A percentile compares a stretch with the other conserved stretches of the same genome.
Conservation (phyloP, 1,284 basidiomycete species). For the Microbotryum violaceum region DNA sequence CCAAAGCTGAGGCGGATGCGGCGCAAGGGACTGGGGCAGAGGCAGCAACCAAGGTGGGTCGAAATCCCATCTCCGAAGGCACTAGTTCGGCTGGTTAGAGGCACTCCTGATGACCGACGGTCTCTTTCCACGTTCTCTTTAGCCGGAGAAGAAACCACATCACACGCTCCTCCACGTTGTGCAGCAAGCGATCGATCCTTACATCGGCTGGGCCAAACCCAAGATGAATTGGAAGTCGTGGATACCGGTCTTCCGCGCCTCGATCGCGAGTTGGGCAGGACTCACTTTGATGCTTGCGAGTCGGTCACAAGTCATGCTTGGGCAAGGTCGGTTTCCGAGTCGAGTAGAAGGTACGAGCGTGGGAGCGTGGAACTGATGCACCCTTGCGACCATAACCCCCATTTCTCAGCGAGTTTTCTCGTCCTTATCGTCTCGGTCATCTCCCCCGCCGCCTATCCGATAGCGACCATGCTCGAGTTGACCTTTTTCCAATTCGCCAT, state of each 20-base stretch:
- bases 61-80: too few species aligned
- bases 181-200: too few species aligned
- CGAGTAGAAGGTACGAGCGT: background rate
- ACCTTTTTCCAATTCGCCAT: conserved; percentile 26
- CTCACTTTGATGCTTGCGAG: conserved; percentile 7
- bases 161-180: too few species aligned
- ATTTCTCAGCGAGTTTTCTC: conserved; percentile 20
- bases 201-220: conserved; percentile 19
- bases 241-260: conserved; percentile 16
- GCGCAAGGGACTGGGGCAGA: too few species aligned
- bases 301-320: background rate
- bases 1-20: too few species aligned
- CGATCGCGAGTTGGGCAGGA: conserved; percentile 27
- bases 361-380: conserved; percentile 8
- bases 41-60: too few species aligned
- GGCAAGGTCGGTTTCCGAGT: background rate
- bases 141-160: too few species aligned
- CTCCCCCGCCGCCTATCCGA: conserved; percentile 20
- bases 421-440: conserved; percentile 22
- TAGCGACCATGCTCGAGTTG: conserved; percentile 14
- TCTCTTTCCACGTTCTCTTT: too few species aligned
- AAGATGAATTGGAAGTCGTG: conserved; percentile 28
- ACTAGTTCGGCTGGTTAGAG: too few species aligned
- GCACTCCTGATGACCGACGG: too few species aligned
- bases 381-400: background rate